Percentiles rank a stretch among this genome's conserved stretches.
Evolutionary conservation across 805 yeast species (phyloP).

Genomic region (Yamadazyma akitaensis): DNA sequence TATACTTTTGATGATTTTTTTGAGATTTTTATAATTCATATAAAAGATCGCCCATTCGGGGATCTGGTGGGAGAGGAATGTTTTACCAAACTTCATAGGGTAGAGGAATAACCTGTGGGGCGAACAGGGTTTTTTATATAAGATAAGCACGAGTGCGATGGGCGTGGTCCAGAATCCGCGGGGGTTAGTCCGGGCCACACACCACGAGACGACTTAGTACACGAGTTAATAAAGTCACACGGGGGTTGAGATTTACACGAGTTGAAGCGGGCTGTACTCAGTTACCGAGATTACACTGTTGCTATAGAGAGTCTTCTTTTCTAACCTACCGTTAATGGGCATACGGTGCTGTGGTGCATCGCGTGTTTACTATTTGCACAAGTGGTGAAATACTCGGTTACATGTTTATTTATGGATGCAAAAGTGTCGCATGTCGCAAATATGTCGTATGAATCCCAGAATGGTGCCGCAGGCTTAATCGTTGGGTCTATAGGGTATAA

Average conservation of each 20-base stretch:
- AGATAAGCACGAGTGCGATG: background rate
- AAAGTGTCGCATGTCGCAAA: background rate
- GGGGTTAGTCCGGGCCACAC: background rate
- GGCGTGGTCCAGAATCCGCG: background rate
- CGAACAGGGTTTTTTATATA: background rate
- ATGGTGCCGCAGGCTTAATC: too few species aligned
- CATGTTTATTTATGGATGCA: background rate
- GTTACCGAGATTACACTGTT: background rate
- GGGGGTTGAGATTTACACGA: background rate
- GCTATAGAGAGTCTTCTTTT: too few species aligned
- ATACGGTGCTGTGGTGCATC: too few species aligned
- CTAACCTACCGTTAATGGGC: too few species aligned
- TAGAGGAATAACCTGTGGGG: background rate
- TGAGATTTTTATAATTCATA: slow-evolving; percentile 80
- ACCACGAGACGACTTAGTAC: background rate
- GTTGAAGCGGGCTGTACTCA: background rate
- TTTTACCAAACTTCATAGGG: slow-evolving; percentile 79
- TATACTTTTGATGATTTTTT: slow-evolving; percentile 72
- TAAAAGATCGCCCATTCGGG: slow-evolving; percentile 90
- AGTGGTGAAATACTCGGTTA: too few species aligned
- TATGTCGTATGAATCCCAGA: background rate
- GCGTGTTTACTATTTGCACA: too few species aligned
- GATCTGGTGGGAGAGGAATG: slow-evolving; percentile 76
- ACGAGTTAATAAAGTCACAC: background rate
- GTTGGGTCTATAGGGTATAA: too few species aligned